Evolutionary conservation across 164 flowering plant species (phyloP).

Genomic region (Umbellularia californica): DNA sequence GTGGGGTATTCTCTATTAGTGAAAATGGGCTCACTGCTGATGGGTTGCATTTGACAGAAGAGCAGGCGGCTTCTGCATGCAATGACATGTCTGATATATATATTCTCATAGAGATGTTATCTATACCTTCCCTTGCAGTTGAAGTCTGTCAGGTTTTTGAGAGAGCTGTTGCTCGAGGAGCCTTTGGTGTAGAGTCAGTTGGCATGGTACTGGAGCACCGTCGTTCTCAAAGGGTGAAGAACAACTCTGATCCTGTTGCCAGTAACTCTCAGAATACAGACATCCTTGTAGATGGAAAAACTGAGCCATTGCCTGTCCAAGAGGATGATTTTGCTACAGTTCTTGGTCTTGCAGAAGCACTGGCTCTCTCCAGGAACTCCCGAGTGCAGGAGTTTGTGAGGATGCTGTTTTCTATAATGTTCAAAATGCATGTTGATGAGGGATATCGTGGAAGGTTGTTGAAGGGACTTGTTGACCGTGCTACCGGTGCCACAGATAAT

Average conservation of each 20-base stretch:
- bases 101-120: conserved; percentile 81
- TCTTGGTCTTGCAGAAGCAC: conserved; percentile 85
- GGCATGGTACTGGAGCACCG: conserved; percentile 88
- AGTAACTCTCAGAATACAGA: conserved; percentile 48
- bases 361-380: conserved; percentile 70
- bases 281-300: conserved; percentile 38
- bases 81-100: conserved; percentile 72
- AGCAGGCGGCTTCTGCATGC: conserved; percentile 35
- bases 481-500: conserved; percentile 53
- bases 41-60: conserved; percentile 36
- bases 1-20: conserved; percentile 41
- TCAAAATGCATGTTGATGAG: conserved; percentile 76
- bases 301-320: conserved; percentile 42
- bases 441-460: conserved; percentile 65
- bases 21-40: conserved; percentile 48
- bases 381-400: conserved; percentile 74
- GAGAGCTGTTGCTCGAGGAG: conserved; percentile 82
- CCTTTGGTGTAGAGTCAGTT: conserved; percentile 57
- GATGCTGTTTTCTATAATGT: conserved; percentile 67
- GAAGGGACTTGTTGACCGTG: conserved; percentile 86
- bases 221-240: conserved; percentile 44
- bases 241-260: conserved; percentile 33
- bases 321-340: conserved; percentile 70
- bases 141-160: conserved; percentile 89
- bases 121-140: conserved; percentile 74